A percentile compares a stretch with the other conserved stretches of the same genome.
phyloP scores from a whole-genome alignment of 208 protist species.

The Leishmania tropica region DNA sequence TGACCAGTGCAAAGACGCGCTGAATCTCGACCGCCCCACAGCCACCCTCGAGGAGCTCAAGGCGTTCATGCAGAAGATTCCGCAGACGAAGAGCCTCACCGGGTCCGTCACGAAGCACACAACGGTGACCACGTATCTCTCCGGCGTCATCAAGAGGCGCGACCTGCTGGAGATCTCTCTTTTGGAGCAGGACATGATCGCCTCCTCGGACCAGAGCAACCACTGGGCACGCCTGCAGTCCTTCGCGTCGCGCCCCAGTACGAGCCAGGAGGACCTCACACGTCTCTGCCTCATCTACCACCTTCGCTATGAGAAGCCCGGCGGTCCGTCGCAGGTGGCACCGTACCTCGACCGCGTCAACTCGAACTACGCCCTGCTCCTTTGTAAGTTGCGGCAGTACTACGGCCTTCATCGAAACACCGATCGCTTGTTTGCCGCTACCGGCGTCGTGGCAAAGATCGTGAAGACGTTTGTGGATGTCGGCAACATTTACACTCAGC shows the following conservation, averaged over 20 bases:
- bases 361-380: conserved; percentile 36
- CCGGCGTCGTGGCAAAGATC: conserved; percentile 86
- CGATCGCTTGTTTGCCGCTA: conserved; percentile 90
- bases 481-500: conserved; percentile 98
- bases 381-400: conserved; percentile 70
- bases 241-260: conserved; percentile 42
- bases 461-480: conserved; percentile 85
- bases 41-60: conserved; percentile 90
- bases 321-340: conserved; percentile 33
- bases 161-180: conserved; percentile 93
- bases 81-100: conserved; percentile 80
- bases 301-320: conserved; percentile 71
- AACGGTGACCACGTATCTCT: conserved; percentile 76
- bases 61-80: conserved; percentile 84
- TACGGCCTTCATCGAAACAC: conserved; percentile 53
- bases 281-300: conserved; percentile 87
- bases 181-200: conserved; percentile 96
- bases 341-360: conserved; percentile 47
- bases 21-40: conserved; percentile 80
- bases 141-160: conserved; percentile 76
- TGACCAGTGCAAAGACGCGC: conserved; percentile 91
- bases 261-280: conserved; percentile 47
- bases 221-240: conserved; percentile 74
- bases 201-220: conserved; percentile 52
- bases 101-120: conserved; percentile 88